Base-by-base conservation (phyloP, 345 rosid species). In the Corymbia maculata region DNA sequence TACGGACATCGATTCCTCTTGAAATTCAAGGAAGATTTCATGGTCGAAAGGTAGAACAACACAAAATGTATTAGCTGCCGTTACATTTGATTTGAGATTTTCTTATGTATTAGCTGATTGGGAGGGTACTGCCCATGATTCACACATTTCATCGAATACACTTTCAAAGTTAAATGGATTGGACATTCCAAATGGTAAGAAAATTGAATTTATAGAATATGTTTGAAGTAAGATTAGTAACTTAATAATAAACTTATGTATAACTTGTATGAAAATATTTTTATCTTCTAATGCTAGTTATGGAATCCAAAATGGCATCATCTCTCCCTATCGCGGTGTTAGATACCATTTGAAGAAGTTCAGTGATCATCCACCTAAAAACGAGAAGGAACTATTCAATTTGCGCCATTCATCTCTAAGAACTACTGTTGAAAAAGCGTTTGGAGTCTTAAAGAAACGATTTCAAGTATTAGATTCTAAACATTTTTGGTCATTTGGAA, bases 331-430 rank as follows among this genome's bases (percentile, higher is more conserved):
- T 55, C 2, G 1, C 0, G 6, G 28, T 22, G 9, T 22, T 55
- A 8, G 12, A 55, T 55, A 9, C 6, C 28, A 55, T 55, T 55
- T 55, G 13, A 55, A 55, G 2, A 28, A 9, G 28, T 55, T 22
- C 3, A 22, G 0, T 55, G 28, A 55, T 55, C 0, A 5, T 3
- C 6, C 0, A 55, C 61, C 0, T 22, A 0, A 55, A 22, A 55
- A 55, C 24, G 13, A 55, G 61, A 22, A 22, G 1, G 61, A 55
- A 55, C 2, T 55, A 55, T 55, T 55, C 6, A 9, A 55, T 55
- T 6, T 21, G 4, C 0, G 28, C 1, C 6, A 55, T 55, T 9
- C 13, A 55, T 22, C 13, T 55, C 61, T 55, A 55, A 22, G 13
- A 55, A 55, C 9, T 1, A 55, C 61, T 22, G 9, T 55, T 55